Evolutionary conservation across 371 early-diverging fungal species (phyloP).

Genomic region (Apophysomyces elegans): DNA sequence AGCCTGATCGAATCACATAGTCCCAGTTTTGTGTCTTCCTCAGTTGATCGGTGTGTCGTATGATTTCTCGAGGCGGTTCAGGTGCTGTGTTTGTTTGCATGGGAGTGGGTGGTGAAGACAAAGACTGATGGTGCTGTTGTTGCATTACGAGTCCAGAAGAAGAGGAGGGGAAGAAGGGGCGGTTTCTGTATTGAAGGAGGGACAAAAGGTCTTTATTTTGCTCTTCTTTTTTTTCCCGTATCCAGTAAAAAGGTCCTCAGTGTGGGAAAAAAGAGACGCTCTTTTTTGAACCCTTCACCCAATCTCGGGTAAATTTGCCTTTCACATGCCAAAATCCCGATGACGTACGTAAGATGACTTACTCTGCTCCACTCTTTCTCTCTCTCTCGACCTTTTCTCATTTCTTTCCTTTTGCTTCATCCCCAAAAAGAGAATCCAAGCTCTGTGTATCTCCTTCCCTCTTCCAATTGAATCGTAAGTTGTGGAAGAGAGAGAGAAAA

Average conservation of each 20-base stretch:
- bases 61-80: neutral
- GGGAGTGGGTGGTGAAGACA: neutral
- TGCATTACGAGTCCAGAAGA: no score
- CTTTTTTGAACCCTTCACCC: neutral
- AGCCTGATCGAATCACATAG: conserved; percentile 53
- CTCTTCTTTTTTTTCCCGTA: neutral
- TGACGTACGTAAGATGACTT: no score
- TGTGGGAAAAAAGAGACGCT: neutral
- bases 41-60: neutral
- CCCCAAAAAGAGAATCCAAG: no score
- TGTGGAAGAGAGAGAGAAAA: no score
- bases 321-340: no score
- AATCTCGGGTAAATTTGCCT: neutral
- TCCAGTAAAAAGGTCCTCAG: neutral
- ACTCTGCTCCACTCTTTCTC: no score
- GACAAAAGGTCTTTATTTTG: neutral
- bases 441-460: no score
- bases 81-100: neutral
- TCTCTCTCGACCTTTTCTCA: no score
- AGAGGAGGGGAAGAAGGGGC: no score
- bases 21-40: conserved; percentile 42
- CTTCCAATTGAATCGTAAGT: no score
- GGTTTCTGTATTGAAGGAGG: no score
- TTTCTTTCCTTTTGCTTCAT: no score
- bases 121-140: neutral